Evolutionary conservation across 805 yeast genomes (phyloP), one percentile per base, ranked within the genome.

Genomic region (Pichia californica): DNA sequence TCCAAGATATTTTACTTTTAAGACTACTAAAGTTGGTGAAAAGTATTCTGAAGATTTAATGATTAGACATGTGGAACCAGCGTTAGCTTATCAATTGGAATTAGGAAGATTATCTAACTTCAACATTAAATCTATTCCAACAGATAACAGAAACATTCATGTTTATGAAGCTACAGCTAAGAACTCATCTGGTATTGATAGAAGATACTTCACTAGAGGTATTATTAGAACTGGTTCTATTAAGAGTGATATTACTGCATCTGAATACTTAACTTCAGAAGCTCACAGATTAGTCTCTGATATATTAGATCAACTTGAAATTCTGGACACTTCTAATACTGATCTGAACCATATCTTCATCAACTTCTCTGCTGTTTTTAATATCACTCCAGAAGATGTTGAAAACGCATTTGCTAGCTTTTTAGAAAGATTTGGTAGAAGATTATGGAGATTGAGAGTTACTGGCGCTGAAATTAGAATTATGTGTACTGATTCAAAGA

Each of bases 401-500:
- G 96, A 91, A 67, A 88, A 88, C 50, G 97, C 99, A 4, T 89
- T 93, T 66, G 98, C 96, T 52, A 94, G 96, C 18, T 93, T 93
- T 79, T 74, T 93, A 69, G 97, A 91, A 68, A 81, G 99, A 68
- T 93, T 93, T 54, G 99, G 99, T 50, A 79, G 96, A 70, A 79
- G 97, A 66, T 76, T 93, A 61, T 87, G 98, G 95, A 80, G 98
- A 69, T 74, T 94, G 58, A 81, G 99, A 58, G 93, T 93, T 40
- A 88, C 98, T 36, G 88, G 95, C 53, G 99, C 99, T 44, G 99
- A 93, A 70, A 88, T 93, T 52, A 80, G 99, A 62, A 93, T 93
- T 57, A 89, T 87, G 71, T 88, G 96, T 60, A 83, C 89, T 41
- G 96, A 93, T 61, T 85, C 93, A 44, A 71, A 73, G 43, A 80